phyloP scores from a whole-genome alignment of 1,139 yeast species.

The Blastobotrys serpentis region DNA sequence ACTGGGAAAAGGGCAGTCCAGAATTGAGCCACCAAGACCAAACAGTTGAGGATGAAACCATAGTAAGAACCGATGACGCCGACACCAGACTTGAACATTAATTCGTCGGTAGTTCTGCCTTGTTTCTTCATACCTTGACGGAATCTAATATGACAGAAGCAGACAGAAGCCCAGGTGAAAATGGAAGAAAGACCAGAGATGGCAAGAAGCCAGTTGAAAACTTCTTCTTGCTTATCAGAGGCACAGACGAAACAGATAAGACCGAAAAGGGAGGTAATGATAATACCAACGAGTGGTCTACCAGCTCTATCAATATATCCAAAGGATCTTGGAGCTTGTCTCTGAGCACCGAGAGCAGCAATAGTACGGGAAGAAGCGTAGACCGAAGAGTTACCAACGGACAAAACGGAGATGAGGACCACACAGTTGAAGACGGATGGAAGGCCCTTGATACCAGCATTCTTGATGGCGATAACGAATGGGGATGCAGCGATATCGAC shows the following conservation, averaged over 20 bases:
- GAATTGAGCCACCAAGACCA: conserved; percentile 71
- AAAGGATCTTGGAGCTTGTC: conserved; percentile 68
- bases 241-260: conserved; percentile 71
- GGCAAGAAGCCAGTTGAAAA: conserved; percentile 78
- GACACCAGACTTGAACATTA: conserved; percentile 66
- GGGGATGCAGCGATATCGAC: conserved; percentile 59
- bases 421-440: conserved; percentile 74
- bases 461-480: conserved; percentile 63
- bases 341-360: conserved; percentile 75
- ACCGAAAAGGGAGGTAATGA: conserved; percentile 57
- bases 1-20: conserved; percentile 75
- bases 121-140: conserved; percentile 67
- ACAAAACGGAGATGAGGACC: conserved; percentile 62
- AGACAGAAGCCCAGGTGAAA: conserved; percentile 77
- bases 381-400: conserved; percentile 73
- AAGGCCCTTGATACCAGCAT: conserved; percentile 56
- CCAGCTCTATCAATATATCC: conserved; percentile 73
- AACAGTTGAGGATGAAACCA: conserved; percentile 54
- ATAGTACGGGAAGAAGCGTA: conserved; percentile 79
- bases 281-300: conserved; percentile 69
- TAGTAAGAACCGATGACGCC: conserved; percentile 71
- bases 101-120: conserved; percentile 62
- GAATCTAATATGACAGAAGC: conserved; percentile 72
- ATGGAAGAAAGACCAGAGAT: conserved; percentile 77
- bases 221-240: conserved; percentile 59